Evolutionary conservation across 345 rosid genomes (phyloP), one percentile per base, ranked within the genome.

Genomic region (Theobroma cacao): DNA sequence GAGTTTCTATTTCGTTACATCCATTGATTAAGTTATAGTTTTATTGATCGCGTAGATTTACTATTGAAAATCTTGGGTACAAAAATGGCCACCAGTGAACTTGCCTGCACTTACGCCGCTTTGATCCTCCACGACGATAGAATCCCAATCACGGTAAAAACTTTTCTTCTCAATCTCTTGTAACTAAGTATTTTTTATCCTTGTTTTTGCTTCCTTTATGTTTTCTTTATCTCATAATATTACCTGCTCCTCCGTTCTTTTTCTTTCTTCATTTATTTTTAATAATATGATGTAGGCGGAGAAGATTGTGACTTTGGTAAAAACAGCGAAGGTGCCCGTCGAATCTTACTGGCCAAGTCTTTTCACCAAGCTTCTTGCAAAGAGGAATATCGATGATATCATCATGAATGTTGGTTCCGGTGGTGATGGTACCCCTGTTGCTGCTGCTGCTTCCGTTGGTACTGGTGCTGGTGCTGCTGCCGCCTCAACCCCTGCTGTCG

Each of bases 291-390:
- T 60, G 22, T 79, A 90, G 95, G 85, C 92, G 14, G 93, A 91
- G 78, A 91, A 90, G 86, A 89, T 92, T 24, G 81, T 87, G n/a
- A 4, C 85, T 0, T 33, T 92, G 73, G 85, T 89, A 61, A 90
- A 89, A 69, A 80, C 91, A 3, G 92, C 94, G 5, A 85, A 84
- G 31, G 50, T 90, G 70, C 0, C 79, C 3, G 84, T 89, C 24
- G 94, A 90, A 73, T 84, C 94, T 4, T 90, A 87, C 89, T 90
- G 94, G 94, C 92, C 92, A 1, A 80, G 90, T 74, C 82, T 92
- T 30, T 88, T 92, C 40, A 89, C 90, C 6, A 92, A 90, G 90
- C 79, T 92, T 10, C 82, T 87, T 1, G 91, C 87, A 81, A 90
- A 87, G 85, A 83, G 77, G 47, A 81, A 60, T 75, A 45, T 87